Evolutionary conservation across 371 early-diverging fungal species (phyloP).

Genomic region (Mucor racemosus): DNA sequence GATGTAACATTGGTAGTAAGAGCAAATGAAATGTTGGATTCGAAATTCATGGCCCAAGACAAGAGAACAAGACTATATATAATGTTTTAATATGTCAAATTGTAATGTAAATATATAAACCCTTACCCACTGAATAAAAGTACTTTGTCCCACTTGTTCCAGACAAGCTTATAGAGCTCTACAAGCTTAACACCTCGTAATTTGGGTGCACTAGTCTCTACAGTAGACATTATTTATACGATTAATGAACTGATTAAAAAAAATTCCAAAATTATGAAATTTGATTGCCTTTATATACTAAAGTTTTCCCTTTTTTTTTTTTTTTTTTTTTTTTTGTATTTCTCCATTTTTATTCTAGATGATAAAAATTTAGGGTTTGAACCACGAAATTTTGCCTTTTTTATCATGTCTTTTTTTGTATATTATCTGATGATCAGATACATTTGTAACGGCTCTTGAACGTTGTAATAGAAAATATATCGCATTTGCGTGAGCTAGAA

Average conservation of each 20-base stretch:
- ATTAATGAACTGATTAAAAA: too few relatives aligned
- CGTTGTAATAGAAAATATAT: background rate
- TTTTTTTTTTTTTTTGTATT: background rate
- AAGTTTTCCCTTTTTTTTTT: too few relatives aligned
- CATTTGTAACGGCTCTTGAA: background rate
- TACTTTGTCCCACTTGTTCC: slow-evolving; percentile 26
- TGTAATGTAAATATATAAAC: background rate
- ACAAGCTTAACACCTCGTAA: slow-evolving; percentile 27
- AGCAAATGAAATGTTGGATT: slow-evolving; percentile 26
- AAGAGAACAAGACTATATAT: slow-evolving; percentile 24
- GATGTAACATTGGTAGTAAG: slow-evolving; percentile 16
- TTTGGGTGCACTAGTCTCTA: background rate
- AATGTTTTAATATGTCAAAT: background rate
- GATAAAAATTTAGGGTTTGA: background rate
- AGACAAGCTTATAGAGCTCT: slow-evolving; percentile 32
- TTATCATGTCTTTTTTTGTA: background rate
- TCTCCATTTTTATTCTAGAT: background rate
- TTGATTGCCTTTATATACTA: background rate
- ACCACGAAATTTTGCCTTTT: background rate
- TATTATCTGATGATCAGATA: slow-evolving; percentile 32
- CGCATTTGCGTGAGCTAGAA: background rate
- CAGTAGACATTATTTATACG: background rate
- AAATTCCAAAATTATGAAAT: background rate
- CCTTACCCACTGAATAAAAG: slow-evolving; percentile 29
- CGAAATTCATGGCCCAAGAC: slow-evolving; percentile 36